These are phyloP conservation scores for Phoma herbarum DNA, from an alignment of 2,329 filamentous ascomycete genomes.

Conservation along the genomic window DNA sequence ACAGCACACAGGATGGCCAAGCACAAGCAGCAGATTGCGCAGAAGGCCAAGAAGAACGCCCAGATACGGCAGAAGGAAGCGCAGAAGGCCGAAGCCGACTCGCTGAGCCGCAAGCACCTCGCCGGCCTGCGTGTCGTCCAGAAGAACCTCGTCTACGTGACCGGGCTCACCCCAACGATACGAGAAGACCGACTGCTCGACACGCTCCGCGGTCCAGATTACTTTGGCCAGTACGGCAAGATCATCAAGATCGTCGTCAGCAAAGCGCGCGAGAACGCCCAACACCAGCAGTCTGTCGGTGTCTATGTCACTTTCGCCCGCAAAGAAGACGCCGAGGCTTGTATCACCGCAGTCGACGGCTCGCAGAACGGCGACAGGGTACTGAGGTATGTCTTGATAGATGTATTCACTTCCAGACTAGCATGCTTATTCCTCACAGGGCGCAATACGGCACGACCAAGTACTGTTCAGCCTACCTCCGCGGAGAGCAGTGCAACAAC, in stretches of 20 bases:
- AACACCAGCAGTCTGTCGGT: constrained; percentile 83
- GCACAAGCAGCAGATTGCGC: constrained; percentile 76
- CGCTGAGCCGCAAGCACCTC: constrained; percentile 92
- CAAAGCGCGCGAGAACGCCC: constrained; percentile 81
- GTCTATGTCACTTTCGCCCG: constrained; percentile 98
- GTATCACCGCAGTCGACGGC: constrained; percentile 91
- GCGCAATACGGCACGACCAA: constrained; percentile 91
- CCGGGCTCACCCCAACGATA: constrained; percentile 88
- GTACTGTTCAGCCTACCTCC: constrained; percentile 96
- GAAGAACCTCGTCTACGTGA: constrained; percentile 98
- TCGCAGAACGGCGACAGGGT: constrained; percentile 89
- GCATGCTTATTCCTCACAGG: constrained; percentile 50
- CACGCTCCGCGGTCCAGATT: constrained; percentile 87
- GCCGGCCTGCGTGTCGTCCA: constrained; percentile 95
- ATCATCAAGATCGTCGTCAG: constrained; percentile 99
- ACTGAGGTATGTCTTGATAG: constrained; percentile 67
- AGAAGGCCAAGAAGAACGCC: constrained; percentile 93
- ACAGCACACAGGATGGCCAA: constrained; percentile 68
- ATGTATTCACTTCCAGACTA: neutral
- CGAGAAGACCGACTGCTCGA: constrained; percentile 92
- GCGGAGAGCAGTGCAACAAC: constrained; percentile 93
- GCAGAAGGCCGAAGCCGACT: constrained; percentile 95
- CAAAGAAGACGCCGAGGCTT: constrained; percentile 87
- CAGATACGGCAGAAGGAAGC: constrained; percentile 91
- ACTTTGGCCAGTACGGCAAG: constrained; percentile 97